phyloP scores from a whole-genome alignment of 495 filamentous ascomycete species.

The Articulospora tetracladia region DNA sequence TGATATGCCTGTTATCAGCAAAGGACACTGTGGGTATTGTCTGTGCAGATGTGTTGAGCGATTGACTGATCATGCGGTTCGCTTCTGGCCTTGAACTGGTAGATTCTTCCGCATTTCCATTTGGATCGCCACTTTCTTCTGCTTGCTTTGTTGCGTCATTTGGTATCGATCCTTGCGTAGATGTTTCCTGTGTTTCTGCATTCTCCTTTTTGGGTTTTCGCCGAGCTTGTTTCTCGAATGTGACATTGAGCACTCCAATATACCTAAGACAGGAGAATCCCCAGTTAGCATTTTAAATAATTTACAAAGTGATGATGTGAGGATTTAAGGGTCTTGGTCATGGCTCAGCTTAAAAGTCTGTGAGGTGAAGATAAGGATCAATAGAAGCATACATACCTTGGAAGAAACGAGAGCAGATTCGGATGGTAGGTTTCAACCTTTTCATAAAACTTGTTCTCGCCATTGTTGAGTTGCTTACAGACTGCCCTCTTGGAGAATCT shows the following conservation, averaged over 20 bases:
- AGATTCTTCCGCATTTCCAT: conserved; percentile 10
- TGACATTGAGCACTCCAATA: conserved; percentile 95
- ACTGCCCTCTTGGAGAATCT: conserved; percentile 92
- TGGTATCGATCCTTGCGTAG: neutral
- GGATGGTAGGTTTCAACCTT: conserved; percentile 87
- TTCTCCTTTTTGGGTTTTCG: conserved; percentile 49
- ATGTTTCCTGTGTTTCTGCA: conserved; percentile 18
- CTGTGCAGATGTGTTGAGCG: conserved; percentile 39
- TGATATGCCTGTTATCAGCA: conserved; percentile 92
- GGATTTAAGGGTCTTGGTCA: neutral
- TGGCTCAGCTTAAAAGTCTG: conserved; percentile 32
- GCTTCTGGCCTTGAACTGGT: neutral
- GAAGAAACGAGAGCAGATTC: conserved; percentile 83
- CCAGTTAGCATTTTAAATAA: conserved; percentile 24
- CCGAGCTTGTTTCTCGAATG: conserved; percentile 81
- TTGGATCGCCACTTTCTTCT: neutral
- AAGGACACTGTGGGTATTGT: conserved; percentile 89
- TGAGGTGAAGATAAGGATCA: conserved; percentile 11
- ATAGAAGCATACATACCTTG: conserved; percentile 62
- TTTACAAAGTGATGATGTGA: neutral
- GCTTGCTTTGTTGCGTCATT: neutral
- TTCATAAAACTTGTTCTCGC: conserved; percentile 98
- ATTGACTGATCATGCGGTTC: conserved; percentile 75
- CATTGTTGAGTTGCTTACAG: conserved; percentile 95
- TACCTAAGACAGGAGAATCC: conserved; percentile 55